Evolutionary conservation across 176 grass and related monocot genomes (phyloP), one percentile per base, ranked within the genome.

Genomic region (Dactylis glomerata): DNA sequence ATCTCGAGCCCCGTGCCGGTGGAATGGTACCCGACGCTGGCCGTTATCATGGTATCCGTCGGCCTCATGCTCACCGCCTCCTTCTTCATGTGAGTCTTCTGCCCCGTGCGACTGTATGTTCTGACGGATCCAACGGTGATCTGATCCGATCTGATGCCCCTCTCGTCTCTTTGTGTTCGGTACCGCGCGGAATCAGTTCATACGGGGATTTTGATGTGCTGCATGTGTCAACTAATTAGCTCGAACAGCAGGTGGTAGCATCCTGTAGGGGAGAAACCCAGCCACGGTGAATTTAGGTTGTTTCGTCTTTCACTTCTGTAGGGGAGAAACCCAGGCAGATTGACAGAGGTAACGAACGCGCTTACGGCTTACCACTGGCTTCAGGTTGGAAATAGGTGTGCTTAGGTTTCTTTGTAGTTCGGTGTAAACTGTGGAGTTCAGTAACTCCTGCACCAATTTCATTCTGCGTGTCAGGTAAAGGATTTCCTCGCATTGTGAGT

Each of bases 1-100:
- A 93, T 98, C 75, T 88, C 91, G 49, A 98, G 96, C 83, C 96
- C 96, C 24, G 93, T 95, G 49, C 87, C 96, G 54, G 91, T 98
- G 76, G 87, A 81, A 17, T 95, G 85, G 93, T 98, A 98, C 89
- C 93, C 96, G 20, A 47, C 83, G 15, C 91, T 98, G 56, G 91
- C 96, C 75, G 81, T 91, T 45, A 9, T 90, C 66, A 93, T 85
- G 89, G 87, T 98, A 27, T 41, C 89, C 61, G 46, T 95, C 16
- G 96, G 96, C 0, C 91, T 98, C 77, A 81, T 93, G 86, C 46
- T 92, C 73, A 98, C 96, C 11, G 93, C 96, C 8, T 93, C 90
- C 66, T 98, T 98, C 87, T 98, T 95, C 87, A 98, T 98, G 95
- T 97, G 64, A 88, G 84, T n/a, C 59, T 3, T 3, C 20, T 45